Conservation (phyloP, 148 eudicot genomes). For the Mesembryanthemum crystallinum region DNA sequence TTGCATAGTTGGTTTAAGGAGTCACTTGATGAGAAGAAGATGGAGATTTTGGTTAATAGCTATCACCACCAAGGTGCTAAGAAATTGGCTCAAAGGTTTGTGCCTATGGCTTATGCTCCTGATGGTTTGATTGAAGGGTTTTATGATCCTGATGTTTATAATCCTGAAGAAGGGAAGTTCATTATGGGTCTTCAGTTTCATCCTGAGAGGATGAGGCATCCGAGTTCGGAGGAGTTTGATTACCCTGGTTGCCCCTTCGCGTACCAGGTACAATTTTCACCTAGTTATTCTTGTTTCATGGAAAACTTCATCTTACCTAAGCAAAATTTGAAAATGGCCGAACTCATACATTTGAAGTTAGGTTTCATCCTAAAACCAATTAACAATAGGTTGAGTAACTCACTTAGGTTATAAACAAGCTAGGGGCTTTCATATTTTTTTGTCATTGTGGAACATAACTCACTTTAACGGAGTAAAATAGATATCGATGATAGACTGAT, state of each 20-base stretch:
- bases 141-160: constrained; percentile 47
- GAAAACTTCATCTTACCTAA: no score
- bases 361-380: no score
- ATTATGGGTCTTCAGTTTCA: constrained; percentile 51
- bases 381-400: no score
- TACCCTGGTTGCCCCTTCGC: constrained; percentile 49
- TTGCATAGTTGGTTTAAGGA: constrained; percentile 43
- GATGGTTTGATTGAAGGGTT: constrained; percentile 55
- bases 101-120: constrained; percentile 49
- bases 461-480: no score
- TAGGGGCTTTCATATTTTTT: no score
- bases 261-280: constrained; percentile 29
- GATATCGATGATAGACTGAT: no score
- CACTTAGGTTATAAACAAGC: no score
- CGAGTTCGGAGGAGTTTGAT: constrained; percentile 39
- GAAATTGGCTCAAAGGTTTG: constrained; percentile 44
- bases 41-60: constrained; percentile 48
- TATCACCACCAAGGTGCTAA: constrained; percentile 55
- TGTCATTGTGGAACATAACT: no score
- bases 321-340: no score
- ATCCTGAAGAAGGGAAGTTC: constrained; percentile 45
- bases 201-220: constrained; percentile 49
- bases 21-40: constrained; percentile 26
- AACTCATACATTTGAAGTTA: no score
- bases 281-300: background rate